phyloP scores from a whole-genome alignment of 202 grass and related monocot genomes.

The Carex arenaria region DNA sequence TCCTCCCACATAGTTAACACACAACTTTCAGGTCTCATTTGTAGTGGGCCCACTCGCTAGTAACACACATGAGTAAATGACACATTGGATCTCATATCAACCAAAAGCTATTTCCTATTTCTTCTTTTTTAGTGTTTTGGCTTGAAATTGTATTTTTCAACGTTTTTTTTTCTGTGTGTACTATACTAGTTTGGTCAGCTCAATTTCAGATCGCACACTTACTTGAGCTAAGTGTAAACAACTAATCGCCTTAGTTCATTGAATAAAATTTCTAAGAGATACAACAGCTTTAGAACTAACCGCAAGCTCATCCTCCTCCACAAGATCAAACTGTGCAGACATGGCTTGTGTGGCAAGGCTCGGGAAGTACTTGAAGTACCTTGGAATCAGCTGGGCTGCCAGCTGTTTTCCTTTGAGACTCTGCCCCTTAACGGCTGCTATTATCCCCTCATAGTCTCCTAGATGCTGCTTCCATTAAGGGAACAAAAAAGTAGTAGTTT shows the following conservation, averaged over 20 bases:
- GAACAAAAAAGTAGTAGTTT: not conserved
- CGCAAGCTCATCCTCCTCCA: conserved; percentile 92
- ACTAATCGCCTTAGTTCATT: not conserved
- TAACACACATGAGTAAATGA: not conserved
- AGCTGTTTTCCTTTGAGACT: conserved; percentile 96
- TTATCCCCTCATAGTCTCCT: conserved; percentile 82
- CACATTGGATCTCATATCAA: not conserved
- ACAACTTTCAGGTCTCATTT: not conserved
- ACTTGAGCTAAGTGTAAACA: not conserved
- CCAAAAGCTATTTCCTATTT: not conserved
- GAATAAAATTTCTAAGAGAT: not conserved
- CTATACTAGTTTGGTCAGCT: not conserved
- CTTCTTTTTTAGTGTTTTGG: not conserved
- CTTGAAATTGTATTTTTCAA: not conserved
- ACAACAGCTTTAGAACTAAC: conserved; percentile 28
- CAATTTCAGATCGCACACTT: not conserved
- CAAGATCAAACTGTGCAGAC: conserved; percentile 87
- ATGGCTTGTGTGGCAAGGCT: conserved; percentile 52
- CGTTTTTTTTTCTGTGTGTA: not conserved
- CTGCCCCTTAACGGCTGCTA: conserved; percentile 77
- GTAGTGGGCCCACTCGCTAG: not conserved
- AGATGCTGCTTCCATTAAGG: conserved; percentile 45
- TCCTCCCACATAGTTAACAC: not conserved
- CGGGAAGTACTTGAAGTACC: conserved; percentile 88
- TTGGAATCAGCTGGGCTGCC: conserved; percentile 89